phyloP scores from a whole-genome alignment of 306 rosid species.

The Carpinus viminea region DNA sequence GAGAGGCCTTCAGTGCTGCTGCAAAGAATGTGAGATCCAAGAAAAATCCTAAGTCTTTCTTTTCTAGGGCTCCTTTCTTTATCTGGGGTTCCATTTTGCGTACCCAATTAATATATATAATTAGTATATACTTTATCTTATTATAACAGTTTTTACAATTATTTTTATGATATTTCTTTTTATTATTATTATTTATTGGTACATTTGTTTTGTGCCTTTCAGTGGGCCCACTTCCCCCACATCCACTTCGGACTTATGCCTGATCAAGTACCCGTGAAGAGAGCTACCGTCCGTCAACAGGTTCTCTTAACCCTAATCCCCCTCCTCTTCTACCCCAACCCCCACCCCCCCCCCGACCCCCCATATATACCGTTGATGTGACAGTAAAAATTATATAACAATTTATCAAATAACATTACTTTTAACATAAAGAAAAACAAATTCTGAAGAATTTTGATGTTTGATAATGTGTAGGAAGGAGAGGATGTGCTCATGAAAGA shows the following conservation, averaged over 20 bases:
- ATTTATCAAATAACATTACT: too few relatives aligned
- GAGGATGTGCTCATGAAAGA: slow-evolving; percentile 77
- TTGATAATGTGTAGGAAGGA: slow-evolving; percentile 57
- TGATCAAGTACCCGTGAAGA: slow-evolving; percentile 75
- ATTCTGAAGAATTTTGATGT: neutral
- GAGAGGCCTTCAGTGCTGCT: slow-evolving; percentile 99
- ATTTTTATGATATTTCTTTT: neutral
- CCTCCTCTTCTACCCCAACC: too few relatives aligned
- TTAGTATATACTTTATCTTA: neutral
- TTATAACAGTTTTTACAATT: neutral
- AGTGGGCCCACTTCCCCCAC: slow-evolving; percentile 99
- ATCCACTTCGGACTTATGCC: slow-evolving; percentile 97
- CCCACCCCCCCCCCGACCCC: too few relatives aligned
- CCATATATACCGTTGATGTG: too few relatives aligned
- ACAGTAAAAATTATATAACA: too few relatives aligned
- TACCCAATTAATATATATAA: neutral
- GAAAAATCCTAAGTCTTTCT: slow-evolving; percentile 29
- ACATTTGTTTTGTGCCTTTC: slow-evolving; percentile 34
- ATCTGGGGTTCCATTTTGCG: slow-evolving; percentile 21
- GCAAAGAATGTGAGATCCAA: slow-evolving; percentile 86
- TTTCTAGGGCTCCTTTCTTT: slow-evolving; percentile 19
- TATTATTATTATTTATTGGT: slow-evolving; percentile 5
- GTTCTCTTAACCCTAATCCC: slow-evolving; percentile 49
- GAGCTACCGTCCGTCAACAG: slow-evolving; percentile 66
- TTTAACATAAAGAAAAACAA: too few relatives aligned